These are phyloP conservation scores for Prunus davidiana DNA, from an alignment of 306 rosid species.

Conservation along the genomic window DNA sequence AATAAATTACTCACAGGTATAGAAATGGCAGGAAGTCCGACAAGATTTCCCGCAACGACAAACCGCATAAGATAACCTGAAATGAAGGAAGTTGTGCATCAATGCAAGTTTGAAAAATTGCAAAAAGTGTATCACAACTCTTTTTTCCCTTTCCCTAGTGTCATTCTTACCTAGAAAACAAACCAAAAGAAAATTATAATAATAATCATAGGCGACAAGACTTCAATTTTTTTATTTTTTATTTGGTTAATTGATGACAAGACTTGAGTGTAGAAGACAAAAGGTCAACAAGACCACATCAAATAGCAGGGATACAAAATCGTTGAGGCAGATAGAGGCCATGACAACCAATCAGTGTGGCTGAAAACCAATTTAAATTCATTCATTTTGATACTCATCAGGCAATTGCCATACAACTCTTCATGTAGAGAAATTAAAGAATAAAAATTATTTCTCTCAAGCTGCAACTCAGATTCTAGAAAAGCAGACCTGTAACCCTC, in stretches of 20 bases:
- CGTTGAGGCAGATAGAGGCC: background rate
- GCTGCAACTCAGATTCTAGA: constrained; percentile 19
- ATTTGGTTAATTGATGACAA: too few species aligned
- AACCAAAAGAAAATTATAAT: background rate
- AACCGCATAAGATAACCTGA: constrained; percentile 87
- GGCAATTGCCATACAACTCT: background rate
- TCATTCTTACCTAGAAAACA: background rate
- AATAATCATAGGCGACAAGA: background rate
- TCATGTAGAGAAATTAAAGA: background rate
- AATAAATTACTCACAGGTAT: constrained; percentile 65
- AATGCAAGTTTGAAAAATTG: constrained; percentile 3
- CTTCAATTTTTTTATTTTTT: background rate
- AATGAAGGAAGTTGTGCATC: constrained; percentile 9
- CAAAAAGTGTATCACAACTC: background rate
- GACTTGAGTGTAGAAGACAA: background rate
- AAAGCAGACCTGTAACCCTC: constrained; percentile 64
- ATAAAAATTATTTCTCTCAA: background rate
- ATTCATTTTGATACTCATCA: background rate
- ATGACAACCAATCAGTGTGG: background rate
- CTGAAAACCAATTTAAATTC: background rate
- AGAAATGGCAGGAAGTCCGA: constrained; percentile 92
- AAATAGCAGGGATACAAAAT: too few species aligned
- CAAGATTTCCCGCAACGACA: constrained; percentile 62
- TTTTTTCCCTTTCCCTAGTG: background rate
- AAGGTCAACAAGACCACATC: background rate